Evolutionary conservation across 148 eudicot genomes (phyloP).

Genomic region (Oxyria digyna): DNA sequence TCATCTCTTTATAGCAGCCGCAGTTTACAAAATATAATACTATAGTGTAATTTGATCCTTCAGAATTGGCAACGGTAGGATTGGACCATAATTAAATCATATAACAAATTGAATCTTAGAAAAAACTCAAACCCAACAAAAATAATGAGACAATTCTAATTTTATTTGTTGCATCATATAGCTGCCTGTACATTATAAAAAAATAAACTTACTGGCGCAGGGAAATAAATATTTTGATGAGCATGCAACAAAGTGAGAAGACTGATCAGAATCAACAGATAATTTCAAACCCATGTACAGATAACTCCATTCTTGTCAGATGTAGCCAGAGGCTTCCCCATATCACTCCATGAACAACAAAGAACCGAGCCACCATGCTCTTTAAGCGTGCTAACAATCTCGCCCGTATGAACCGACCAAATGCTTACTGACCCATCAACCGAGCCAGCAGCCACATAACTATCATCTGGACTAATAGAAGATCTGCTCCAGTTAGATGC

Average conservation of each 20-base stretch:
- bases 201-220: background rate
- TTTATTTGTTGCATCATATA: background rate
- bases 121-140: background rate
- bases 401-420: conserved; percentile 62
- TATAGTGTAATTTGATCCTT: background rate
- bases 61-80: conserved; percentile 1
- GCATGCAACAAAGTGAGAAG: background rate
- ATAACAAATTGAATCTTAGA: background rate
- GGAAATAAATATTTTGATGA: too few relatives aligned
- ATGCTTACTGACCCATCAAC: conserved; percentile 77
- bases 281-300: conserved; percentile 56
- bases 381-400: conserved; percentile 61
- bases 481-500: conserved; percentile 97
- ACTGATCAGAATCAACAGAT: background rate
- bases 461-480: conserved; percentile 81
- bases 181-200: background rate
- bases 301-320: conserved; percentile 72
- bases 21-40: background rate
- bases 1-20: background rate
- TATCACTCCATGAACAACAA: conserved; percentile 78
- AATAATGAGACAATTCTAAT: background rate
- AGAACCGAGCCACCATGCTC: conserved; percentile 67
- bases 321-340: conserved; percentile 75
- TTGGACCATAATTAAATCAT: background rate
- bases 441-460: conserved; percentile 89